These are phyloP conservation scores for Stipa capillata DNA, from an alignment of 176 grass and related monocot species.

Conservation along the genomic window DNA sequence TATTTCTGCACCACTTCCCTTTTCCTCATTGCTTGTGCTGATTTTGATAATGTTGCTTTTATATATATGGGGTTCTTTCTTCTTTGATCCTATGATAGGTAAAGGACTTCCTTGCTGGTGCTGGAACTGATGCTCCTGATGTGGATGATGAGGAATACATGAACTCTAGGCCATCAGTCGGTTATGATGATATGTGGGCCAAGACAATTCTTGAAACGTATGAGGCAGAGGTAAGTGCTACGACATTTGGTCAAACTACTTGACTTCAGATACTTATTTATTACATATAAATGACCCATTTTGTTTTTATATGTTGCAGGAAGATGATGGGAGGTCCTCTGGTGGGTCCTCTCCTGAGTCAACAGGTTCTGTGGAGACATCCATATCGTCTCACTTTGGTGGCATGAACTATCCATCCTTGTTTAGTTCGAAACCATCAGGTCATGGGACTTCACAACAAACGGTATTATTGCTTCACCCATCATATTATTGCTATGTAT, in stretches of 20 bases:
- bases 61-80: background rate
- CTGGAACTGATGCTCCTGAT: slow-evolving; percentile 98
- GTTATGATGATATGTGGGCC: slow-evolving; percentile 99
- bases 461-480: slow-evolving; percentile 41
- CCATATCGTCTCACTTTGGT: slow-evolving; percentile 97
- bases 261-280: background rate
- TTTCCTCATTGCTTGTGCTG: slow-evolving; percentile 9
- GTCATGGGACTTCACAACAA: slow-evolving; percentile 60
- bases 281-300: background rate
- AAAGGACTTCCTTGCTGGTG: slow-evolving; percentile 97
- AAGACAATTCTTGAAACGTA: slow-evolving; percentile 96
- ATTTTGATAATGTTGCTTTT: slow-evolving; percentile 3
- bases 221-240: slow-evolving; percentile 71
- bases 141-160: slow-evolving; percentile 97
- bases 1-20: background rate
- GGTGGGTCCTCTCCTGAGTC: slow-evolving; percentile 91
- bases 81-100: slow-evolving; percentile 53
- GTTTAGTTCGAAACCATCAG: slow-evolving; percentile 89
- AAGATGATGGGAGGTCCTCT: slow-evolving; percentile 93
- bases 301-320: slow-evolving; percentile 51
- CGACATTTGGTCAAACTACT: background rate
- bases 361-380: slow-evolving; percentile 92
- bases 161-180: slow-evolving; percentile 86
- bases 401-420: slow-evolving; percentile 95
- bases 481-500: background rate